phyloP scores from a whole-genome alignment of 192 early-diverging fungal genomes.

The Coemansia sp. region DNA sequence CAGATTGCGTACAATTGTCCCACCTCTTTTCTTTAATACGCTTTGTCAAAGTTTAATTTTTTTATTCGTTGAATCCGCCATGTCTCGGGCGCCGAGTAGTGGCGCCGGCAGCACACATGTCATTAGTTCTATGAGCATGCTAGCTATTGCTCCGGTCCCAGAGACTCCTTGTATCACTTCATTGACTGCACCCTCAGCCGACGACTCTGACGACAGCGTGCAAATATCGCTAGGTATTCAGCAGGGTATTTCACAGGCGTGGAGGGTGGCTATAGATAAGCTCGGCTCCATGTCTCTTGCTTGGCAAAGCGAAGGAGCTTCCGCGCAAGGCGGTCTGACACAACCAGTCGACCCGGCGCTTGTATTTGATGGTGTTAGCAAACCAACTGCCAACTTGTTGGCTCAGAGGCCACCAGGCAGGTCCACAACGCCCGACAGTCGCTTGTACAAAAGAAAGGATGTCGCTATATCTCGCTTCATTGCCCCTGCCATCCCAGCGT shows the following conservation, averaged over 20 bases:
- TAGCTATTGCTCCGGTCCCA: background rate
- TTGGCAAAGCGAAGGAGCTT: constrained; percentile 29
- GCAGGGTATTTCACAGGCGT: constrained; percentile 23
- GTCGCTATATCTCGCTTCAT: background rate
- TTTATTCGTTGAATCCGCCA: background rate
- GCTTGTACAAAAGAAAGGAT: background rate
- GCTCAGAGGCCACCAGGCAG: background rate
- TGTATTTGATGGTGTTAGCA: constrained; percentile 29
- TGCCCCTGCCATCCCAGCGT: background rate
- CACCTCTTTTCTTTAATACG: background rate
- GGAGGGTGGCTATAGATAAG: constrained; percentile 30
- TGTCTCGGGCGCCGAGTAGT: constrained; percentile 1
- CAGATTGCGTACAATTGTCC: no score
- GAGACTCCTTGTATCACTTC: background rate
- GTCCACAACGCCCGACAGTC: background rate
- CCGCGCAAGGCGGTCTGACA: background rate
- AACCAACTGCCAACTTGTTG: background rate
- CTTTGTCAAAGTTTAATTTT: background rate
- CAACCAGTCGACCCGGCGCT: constrained; percentile 15
- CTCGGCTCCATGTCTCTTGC: constrained; percentile 43
- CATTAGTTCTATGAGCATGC: background rate
- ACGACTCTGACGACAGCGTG: constrained; percentile 27
- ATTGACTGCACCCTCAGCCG: background rate
- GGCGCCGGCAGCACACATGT: background rate
- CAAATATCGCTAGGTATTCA: constrained; percentile 44